These are phyloP conservation scores for Dendrobium chrysotoxum DNA, from an alignment of 106 monocot genomes.

Conservation along the genomic window DNA sequence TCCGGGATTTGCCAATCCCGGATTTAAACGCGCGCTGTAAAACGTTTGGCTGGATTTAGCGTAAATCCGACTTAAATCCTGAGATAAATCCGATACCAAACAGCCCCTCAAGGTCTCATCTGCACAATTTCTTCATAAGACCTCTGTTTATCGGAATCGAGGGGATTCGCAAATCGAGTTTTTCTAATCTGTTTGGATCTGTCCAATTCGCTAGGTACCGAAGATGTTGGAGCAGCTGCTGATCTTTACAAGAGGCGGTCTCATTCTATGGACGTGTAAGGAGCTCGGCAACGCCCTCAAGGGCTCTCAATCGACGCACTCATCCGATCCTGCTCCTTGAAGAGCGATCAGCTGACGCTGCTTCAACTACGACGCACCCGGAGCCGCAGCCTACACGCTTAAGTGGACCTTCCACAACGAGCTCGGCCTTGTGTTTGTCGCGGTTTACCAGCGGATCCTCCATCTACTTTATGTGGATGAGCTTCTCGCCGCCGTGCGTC, in stretches of 20 bases:
- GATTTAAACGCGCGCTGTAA: too few species aligned
- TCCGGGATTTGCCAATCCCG: too few species aligned
- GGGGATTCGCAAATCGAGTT: neutral
- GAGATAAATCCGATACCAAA: too few species aligned
- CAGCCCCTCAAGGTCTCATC: too few species aligned
- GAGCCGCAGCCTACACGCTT: conserved; percentile 56
- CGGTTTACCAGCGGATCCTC: conserved; percentile 87
- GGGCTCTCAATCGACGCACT: conserved; percentile 84
- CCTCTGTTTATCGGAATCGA: neutral
- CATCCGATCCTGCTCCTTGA: conserved; percentile 91
- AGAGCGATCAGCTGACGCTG: conserved; percentile 82
- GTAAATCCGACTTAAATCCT: too few species aligned
- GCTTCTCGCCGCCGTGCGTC: conserved; percentile 54
- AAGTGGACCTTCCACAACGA: conserved; percentile 98
- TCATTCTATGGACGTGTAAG: conserved; percentile 87
- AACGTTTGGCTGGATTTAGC: too few species aligned
- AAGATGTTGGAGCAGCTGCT: conserved; percentile 95
- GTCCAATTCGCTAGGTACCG: neutral
- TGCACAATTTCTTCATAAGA: neutral
- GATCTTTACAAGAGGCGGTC: conserved; percentile 96
- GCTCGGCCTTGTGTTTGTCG: conserved; percentile 91
- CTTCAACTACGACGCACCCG: conserved; percentile 71
- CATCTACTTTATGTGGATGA: conserved; percentile 92
- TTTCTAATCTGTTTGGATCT: neutral
- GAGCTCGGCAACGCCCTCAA: conserved; percentile 71